Evolutionary conservation across 2,329 filamentous ascomycete species (phyloP).

Genomic region (Fusarium sp.): DNA sequence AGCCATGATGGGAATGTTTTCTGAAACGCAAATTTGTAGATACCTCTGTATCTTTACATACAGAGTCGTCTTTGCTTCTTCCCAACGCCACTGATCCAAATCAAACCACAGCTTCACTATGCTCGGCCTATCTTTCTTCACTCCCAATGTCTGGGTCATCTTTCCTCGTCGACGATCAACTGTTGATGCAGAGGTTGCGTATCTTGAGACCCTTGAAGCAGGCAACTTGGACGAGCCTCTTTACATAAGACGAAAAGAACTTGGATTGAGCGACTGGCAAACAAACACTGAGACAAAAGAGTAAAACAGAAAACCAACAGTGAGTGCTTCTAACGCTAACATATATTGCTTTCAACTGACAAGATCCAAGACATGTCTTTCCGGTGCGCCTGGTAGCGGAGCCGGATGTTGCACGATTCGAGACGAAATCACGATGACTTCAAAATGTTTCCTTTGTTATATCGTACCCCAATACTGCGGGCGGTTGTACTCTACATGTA

Average conservation of each 20-base stretch:
- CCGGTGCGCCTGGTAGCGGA: slow-evolving; percentile 14
- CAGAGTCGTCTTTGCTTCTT: not conserved
- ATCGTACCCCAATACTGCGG: not conserved
- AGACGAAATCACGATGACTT: slow-evolving; percentile 20
- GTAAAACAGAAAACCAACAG: not conserved
- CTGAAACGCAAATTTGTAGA: not conserved
- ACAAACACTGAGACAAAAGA: not conserved
- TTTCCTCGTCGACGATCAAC: slow-evolving; percentile 36
- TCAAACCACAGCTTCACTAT: slow-evolving; percentile 11
- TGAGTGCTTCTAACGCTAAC: not conserved
- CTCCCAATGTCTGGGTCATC: slow-evolving; percentile 31
- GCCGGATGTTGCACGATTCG: slow-evolving; percentile 7
- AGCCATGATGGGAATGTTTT: not conserved
- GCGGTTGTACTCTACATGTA: not conserved
- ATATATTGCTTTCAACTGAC: not conserved
- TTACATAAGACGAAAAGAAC: slow-evolving; percentile 19
- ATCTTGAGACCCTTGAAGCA: slow-evolving; percentile 27
- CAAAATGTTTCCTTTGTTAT: not conserved
- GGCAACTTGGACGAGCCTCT: slow-evolving; percentile 37
- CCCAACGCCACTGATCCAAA: not conserved
- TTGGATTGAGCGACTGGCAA: slow-evolving; percentile 36
- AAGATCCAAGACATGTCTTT: slow-evolving; percentile 2
- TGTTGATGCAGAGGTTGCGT: slow-evolving; percentile 24
- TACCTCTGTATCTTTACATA: not conserved
- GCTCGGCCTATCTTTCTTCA: slow-evolving; percentile 39